Conservation (phyloP, 2,329 filamentous ascomycete species). For the Aspergillus sp. region DNA sequence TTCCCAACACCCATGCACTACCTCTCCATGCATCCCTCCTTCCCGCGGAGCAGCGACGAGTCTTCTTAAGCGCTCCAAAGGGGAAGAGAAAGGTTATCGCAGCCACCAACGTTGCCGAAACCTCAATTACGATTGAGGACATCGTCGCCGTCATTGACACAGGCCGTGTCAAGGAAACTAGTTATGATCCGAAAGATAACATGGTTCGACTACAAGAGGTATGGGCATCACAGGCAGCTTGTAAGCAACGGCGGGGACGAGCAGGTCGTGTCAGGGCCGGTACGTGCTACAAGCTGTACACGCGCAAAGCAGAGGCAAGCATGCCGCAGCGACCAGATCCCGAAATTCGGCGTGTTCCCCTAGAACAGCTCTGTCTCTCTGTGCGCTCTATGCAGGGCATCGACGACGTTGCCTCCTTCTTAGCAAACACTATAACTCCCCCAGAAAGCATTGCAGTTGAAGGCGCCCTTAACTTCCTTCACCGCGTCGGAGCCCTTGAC, state of each 20-base stretch:
- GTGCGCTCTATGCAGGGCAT: slow-evolving; percentile 91
- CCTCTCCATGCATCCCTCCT: slow-evolving; percentile 91
- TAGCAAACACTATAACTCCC: slow-evolving; percentile 85
- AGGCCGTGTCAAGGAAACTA: slow-evolving; percentile 94
- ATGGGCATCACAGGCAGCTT: slow-evolving; percentile 92
- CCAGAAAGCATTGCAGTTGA: slow-evolving; percentile 85
- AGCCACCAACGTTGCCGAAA: slow-evolving; percentile 96
- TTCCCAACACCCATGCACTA: slow-evolving; percentile 73
- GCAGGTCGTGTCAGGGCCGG: slow-evolving; percentile 91
- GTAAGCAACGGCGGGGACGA: slow-evolving; percentile 90
- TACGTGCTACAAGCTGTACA: slow-evolving; percentile 94
- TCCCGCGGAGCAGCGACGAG: slow-evolving; percentile 82
- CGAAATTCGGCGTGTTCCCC: slow-evolving; percentile 87
- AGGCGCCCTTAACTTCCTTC: slow-evolving; percentile 77
- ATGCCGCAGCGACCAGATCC: slow-evolving; percentile 91
- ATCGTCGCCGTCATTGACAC: slow-evolving; percentile 95
- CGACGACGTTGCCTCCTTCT: slow-evolving; percentile 76
- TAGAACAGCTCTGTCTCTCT: slow-evolving; percentile 92
- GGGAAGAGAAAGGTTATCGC: slow-evolving; percentile 92
- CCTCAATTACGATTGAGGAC: slow-evolving; percentile 97
- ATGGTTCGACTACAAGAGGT: slow-evolving; percentile 94
- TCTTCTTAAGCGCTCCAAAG: slow-evolving; percentile 75
- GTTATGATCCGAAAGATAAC: slow-evolving; percentile 87
- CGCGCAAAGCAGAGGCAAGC: slow-evolving; percentile 76
- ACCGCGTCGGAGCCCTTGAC: slow-evolving; percentile 85